A percentile compares a stretch with the other conserved stretches of the same genome.
phyloP scores from a whole-genome alignment of 1,284 basidiomycete genomes.

The Leccinum griseonigrum region DNA sequence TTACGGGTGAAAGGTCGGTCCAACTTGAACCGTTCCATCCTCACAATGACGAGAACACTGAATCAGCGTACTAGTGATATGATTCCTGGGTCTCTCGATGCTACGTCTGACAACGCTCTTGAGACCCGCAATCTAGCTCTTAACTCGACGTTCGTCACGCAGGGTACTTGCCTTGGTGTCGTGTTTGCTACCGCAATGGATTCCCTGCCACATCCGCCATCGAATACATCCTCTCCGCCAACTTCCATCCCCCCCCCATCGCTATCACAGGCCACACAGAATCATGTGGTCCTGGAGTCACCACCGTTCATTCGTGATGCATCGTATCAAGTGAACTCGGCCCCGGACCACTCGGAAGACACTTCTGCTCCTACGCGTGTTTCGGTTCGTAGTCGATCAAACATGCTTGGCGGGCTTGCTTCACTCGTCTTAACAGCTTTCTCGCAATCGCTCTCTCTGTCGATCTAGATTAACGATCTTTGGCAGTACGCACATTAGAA shows the following conservation, averaged over 20 bases:
- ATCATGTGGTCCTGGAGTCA: conserved; percentile 11
- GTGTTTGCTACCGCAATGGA: no score
- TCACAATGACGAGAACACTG: no score
- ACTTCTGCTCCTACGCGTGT: conserved; percentile 1
- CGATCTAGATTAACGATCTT: no score
- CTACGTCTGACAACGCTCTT: no score
- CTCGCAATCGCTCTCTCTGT: conserved; percentile 10
- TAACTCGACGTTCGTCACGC: no score
- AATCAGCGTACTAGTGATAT: no score
- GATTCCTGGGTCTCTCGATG: no score
- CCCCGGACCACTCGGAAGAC: conserved; percentile 24
- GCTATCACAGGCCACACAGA: conserved; percentile 11
- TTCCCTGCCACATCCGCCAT: conserved; percentile 27
- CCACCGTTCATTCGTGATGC: conserved; percentile 12
- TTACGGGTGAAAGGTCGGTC: no score
- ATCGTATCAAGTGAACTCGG: conserved; percentile 6
- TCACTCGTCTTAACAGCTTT: conserved; percentile 6
- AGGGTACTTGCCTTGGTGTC: no score
- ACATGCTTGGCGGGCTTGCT: conserved; percentile 13
- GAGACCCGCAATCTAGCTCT: no score
- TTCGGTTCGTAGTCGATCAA: conserved; percentile 12
- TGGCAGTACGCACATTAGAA: no score
- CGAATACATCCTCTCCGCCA: conserved; percentile 16
- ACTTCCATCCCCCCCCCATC: conserved; percentile 16
- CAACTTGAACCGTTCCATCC: no score